Base-by-base conservation (phyloP, 495 filamentous ascomycete species). In the Podospora pseudoanserina region DNA sequence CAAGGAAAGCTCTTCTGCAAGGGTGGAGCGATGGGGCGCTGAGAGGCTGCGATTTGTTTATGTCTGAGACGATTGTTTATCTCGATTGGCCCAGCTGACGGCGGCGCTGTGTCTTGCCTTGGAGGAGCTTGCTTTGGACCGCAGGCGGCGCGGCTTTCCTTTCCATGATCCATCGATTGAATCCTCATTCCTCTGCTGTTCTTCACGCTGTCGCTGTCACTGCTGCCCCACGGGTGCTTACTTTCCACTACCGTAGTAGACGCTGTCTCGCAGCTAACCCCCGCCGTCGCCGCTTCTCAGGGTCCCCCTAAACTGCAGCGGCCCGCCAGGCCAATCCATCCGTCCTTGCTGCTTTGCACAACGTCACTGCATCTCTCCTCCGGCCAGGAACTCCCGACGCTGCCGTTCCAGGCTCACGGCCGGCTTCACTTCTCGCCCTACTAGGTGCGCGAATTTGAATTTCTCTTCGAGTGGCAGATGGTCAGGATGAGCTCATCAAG, bases 401-500 rank as follows among this genome's bases (percentile, higher is more conserved):
- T 49, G 39, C 39, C 15, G 39, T 49, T 49, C 39, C 39, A 11
- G 13, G 39, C 15, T 49, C 39, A 49, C 39, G 39, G 13, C 15
- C 39, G 39, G 39, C 39, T 49, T 49, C 39, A 49, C 39, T 49
- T 49, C 39, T 49, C 30, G 39, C 39, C 7, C 2, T 11, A 18
- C 2, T 11, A 49, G 39, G 39, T 20, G 28, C 30, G 18, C 39
- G 15, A 19, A 60, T 53, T 26, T 11, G 20, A 2, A 63, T 67
- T 5, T 32, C 30, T 7, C 4, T 32, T 39, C 26, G 61, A 60
- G 65, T 20, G 34, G 65, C 60, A 67, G 66, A 65, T 67, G 59
- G 44, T 39, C 60, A 69, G 54, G 32, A 70, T 72, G 70, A 64
- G 67, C 54, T 66, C 72, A 74, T 68, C 72, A 49, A 39, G 72